Percentiles rank a stretch among this genome's conserved stretches.
These are phyloP conservation scores for Xylariaceae sp. DNA, from an alignment of 2,329 filamentous ascomycete species.

Conservation along the genomic window DNA sequence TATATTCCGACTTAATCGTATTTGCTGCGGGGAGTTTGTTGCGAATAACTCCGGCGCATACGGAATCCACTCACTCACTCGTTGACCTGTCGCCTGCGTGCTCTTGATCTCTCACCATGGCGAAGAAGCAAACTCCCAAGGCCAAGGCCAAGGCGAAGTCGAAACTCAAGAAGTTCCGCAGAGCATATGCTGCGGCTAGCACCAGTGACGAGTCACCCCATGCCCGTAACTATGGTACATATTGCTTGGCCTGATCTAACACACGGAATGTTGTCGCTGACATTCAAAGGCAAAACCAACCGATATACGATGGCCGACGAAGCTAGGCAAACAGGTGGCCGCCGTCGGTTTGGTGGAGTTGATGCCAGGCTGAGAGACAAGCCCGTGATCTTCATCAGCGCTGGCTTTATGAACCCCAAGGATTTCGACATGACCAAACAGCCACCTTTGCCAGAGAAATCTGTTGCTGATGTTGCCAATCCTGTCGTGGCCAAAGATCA, in stretches of 20 bases:
- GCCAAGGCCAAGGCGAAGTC: constrained; percentile 14
- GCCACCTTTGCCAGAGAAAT: not conserved
- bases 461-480: not conserved
- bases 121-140: constrained; percentile 20
- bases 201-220: too few species aligned
- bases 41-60: not conserved
- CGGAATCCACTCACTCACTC: not conserved
- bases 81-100: not conserved
- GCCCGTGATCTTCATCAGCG: constrained; percentile 50
- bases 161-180: constrained; percentile 1
- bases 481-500: not conserved
- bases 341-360: constrained; percentile 37
- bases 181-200: too few species aligned
- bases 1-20: constrained; percentile 10
- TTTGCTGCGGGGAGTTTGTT: not conserved
- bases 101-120: constrained; percentile 17
- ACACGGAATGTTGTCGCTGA: constrained; percentile 9
- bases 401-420: constrained; percentile 47
- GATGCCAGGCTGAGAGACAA: constrained; percentile 42
- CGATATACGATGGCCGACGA: constrained; percentile 42
- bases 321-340: constrained; percentile 45
- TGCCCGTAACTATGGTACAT: constrained; percentile 20
- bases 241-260: not conserved
- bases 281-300: constrained; percentile 25
- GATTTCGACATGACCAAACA: constrained; percentile 33